Base-by-base conservation (phyloP, 352 stramenopile species). In the Phytophthora crassamura region DNA sequence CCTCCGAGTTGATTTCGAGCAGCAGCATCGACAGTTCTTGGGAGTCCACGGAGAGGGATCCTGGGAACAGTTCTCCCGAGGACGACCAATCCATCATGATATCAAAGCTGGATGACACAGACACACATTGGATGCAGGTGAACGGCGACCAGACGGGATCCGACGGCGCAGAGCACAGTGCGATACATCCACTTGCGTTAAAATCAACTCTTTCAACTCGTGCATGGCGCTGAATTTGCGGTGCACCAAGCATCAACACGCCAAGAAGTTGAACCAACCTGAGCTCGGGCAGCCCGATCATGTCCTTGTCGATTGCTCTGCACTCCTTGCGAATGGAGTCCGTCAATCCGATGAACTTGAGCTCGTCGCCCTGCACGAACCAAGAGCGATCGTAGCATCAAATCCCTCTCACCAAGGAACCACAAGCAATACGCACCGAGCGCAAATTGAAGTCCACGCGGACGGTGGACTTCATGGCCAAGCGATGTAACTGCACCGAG, bases 401-500 rank as follows among this genome's bases (percentile, higher is more conserved):
- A 66, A 43, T 59, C 55, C 48, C 38, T 52, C 33, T 41, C 28
- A n/a, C 22, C 41, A 66, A 36, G 0, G 18, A n/a, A 66, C 14
- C 36, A 12, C 28, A 48, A 40, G 8, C 22, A 32, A 43, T 43
- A 73, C 78, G 39, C 52, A 92, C 82, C 59, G 73, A 82, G 18
- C 63, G 72, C 28, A 90, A 73, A 74, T 88, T 90, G 40, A 93
- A 90, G 57, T 93, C 82, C 5, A 90, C 74, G 11, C 81, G 82
- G 35, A 90, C 85, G 15, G 72, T 73, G 30, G 64, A 78, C 46
- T 84, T 81, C 43, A 66, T 71, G 12, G 78, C 56, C 22, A 90
- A 57, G 28, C 75, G 75, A 49, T 86, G 76, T 22, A 91, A 54
- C 45, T 90, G 75, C 34, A 91, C 61, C 30, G 54, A 83, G 55